Evolutionary conservation across 331 rosid genomes (phyloP).

Genomic region (Saraca asoca): DNA sequence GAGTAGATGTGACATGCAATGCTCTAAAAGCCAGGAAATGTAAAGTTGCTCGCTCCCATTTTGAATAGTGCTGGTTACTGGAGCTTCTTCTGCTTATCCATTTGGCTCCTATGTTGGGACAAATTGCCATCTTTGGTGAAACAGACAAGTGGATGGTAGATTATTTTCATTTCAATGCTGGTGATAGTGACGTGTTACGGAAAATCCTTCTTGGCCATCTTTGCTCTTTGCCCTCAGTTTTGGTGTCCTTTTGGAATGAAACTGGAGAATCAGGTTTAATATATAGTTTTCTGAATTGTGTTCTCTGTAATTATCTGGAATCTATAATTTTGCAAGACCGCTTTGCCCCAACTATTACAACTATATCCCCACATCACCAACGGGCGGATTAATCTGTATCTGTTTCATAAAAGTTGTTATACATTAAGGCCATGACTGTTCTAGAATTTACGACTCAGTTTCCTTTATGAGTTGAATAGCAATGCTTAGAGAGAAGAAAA

Average conservation of each 20-base stretch:
- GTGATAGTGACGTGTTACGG: slow-evolving; percentile 39
- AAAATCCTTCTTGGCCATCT: slow-evolving; percentile 37
- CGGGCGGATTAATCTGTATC: not conserved
- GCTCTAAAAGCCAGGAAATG: slow-evolving; percentile 38
- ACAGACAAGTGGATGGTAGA: slow-evolving; percentile 42
- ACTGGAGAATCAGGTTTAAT: slow-evolving; percentile 48
- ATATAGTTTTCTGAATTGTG: slow-evolving; percentile 41
- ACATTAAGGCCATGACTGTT: not conserved
- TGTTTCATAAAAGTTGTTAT: slow-evolving; percentile 2
- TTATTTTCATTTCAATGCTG: slow-evolving; percentile 45
- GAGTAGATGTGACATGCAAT: slow-evolving; percentile 52
- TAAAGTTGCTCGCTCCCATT: slow-evolving; percentile 33
- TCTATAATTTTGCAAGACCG: slow-evolving; percentile 30
- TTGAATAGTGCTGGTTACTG: slow-evolving; percentile 43
- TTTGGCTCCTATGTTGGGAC: slow-evolving; percentile 45
- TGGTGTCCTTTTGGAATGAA: slow-evolving; percentile 49
- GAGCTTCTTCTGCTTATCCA: slow-evolving; percentile 44
- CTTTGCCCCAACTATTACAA: slow-evolving; percentile 24
- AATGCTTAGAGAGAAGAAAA: too few relatives aligned
- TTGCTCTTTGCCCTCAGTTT: slow-evolving; percentile 41
- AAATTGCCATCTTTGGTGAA: slow-evolving; percentile 37
- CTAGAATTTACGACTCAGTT: too few relatives aligned
- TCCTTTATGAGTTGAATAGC: too few relatives aligned
- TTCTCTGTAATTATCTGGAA: slow-evolving; percentile 48
- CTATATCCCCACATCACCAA: slow-evolving; percentile 10